phyloP scores from a whole-genome alignment of 2,329 filamentous ascomycete genomes.

The Aphanoascus verrucosus region DNA sequence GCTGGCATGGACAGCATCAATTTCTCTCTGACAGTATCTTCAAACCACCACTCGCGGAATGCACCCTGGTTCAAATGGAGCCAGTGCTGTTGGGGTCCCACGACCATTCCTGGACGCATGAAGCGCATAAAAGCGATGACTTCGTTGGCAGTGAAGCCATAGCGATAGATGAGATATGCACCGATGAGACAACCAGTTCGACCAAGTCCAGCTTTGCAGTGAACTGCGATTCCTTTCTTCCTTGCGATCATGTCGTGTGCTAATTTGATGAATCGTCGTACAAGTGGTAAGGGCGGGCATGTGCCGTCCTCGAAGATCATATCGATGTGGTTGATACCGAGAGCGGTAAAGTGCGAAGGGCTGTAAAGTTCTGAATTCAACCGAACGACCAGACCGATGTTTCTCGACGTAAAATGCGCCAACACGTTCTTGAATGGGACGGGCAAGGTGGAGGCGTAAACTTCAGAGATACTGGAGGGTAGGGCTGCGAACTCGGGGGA shows the following conservation, averaged over 20 bases:
- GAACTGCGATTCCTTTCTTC: constrained; percentile 89
- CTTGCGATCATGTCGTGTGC: constrained; percentile 90
- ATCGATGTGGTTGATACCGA: constrained; percentile 91
- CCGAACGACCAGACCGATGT: constrained; percentile 86
- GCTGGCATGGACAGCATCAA: constrained; percentile 48
- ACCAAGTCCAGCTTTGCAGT: constrained; percentile 95
- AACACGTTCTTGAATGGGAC: constrained; percentile 93
- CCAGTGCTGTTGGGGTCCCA: constrained; percentile 98
- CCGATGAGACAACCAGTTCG: constrained; percentile 94
- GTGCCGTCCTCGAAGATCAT: constrained; percentile 99
- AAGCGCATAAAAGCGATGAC: constrained; percentile 98
- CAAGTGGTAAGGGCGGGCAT: constrained; percentile 77
- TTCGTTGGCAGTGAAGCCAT: constrained; percentile 95
- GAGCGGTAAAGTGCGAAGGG: constrained; percentile 88
- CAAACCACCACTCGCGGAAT: constrained; percentile 96
- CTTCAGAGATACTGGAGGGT: constrained; percentile 62
- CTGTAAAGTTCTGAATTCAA: constrained; percentile 95
- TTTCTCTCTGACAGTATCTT: constrained; percentile 69
- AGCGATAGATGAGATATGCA: constrained; percentile 92
- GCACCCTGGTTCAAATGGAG: constrained; percentile 91
- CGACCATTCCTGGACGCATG: constrained; percentile 98
- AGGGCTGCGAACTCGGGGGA: constrained; percentile 64
- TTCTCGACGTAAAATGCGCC: constrained; percentile 72
- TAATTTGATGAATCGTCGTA: constrained; percentile 87
- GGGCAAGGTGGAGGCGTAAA: constrained; percentile 61